Evolutionary conservation across 768 basidiomycete species (phyloP).

Genomic region (Amanita inopinata): DNA sequence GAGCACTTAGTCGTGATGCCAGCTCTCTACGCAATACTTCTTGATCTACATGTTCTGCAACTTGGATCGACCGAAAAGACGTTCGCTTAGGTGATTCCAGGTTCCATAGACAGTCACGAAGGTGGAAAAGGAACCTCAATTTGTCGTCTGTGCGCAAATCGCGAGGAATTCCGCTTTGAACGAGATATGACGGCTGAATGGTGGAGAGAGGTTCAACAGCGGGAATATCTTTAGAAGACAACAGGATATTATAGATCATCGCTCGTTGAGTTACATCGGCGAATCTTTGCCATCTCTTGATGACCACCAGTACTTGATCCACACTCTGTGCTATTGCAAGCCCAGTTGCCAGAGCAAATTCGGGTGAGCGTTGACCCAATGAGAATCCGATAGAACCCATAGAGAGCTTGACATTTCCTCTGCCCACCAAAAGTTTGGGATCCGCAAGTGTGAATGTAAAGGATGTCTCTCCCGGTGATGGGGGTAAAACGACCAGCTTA

Average conservation of each 20-base stretch:
- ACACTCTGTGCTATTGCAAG: slow-evolving; percentile 20
- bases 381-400: slow-evolving; percentile 16
- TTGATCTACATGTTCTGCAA: not conserved
- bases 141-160: slow-evolving; percentile 54
- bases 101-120: slow-evolving; percentile 56
- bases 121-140: slow-evolving; percentile 72
- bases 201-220: slow-evolving; percentile 72
- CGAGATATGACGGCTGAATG: slow-evolving; percentile 75
- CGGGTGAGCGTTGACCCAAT: slow-evolving; percentile 33
- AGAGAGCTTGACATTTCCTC: slow-evolving; percentile 10
- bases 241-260: slow-evolving; percentile 40
- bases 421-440: slow-evolving; percentile 7
- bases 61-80: not conserved
- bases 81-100: slow-evolving; percentile 14
- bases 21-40: not conserved
- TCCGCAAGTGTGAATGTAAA: slow-evolving; percentile 16
- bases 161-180: slow-evolving; percentile 65
- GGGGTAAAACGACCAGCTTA: slow-evolving; percentile 19
- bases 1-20: slow-evolving; percentile 1
- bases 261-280: slow-evolving; percentile 22
- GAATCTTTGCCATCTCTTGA: slow-evolving; percentile 21
- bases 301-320: slow-evolving; percentile 15
- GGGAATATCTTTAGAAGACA: slow-evolving; percentile 36
- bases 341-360: slow-evolving; percentile 26
- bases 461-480: slow-evolving; percentile 17